Percentiles rank a stretch among this genome's conserved stretches.
These are phyloP conservation scores for Coniochaeta prunicola DNA, from an alignment of 2,329 filamentous ascomycete species.

Conservation along the genomic window DNA sequence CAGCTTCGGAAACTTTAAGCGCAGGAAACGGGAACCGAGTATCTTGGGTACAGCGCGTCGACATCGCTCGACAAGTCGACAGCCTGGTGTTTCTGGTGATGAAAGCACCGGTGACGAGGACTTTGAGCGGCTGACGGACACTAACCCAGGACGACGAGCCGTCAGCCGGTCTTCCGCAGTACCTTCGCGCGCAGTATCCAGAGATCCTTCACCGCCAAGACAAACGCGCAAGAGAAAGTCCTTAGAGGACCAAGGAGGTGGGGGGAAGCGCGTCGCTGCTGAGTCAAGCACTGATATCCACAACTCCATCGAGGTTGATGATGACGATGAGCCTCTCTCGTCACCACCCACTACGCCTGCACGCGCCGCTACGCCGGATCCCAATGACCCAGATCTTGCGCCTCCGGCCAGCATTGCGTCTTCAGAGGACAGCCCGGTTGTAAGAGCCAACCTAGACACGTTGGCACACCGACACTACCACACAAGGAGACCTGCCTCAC, in stretches of 20 bases:
- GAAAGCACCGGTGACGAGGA: slow-evolving; percentile 11
- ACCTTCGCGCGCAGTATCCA: not conserved
- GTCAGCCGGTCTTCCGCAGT: not conserved
- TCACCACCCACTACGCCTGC: slow-evolving; percentile 12
- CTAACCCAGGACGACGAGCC: not conserved
- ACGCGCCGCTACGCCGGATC: slow-evolving; percentile 34
- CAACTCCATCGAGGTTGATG: slow-evolving; percentile 16
- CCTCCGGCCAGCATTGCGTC: slow-evolving; percentile 48
- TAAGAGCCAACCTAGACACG: slow-evolving; percentile 45
- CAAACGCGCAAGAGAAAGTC: slow-evolving; percentile 51
- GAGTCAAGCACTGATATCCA: slow-evolving; percentile 12
- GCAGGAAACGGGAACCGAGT: slow-evolving; percentile 52
- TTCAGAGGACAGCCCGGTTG: slow-evolving; percentile 29
- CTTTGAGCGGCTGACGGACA: not conserved
- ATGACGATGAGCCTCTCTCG: slow-evolving; percentile 7
- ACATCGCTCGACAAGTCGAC: slow-evolving; percentile 12
- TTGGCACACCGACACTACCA: slow-evolving; percentile 37
- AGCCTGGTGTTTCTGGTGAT: slow-evolving; percentile 12
- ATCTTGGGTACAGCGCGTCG: slow-evolving; percentile 43
- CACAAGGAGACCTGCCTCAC: slow-evolving; percentile 15
- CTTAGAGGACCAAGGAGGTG: slow-evolving; percentile 31
- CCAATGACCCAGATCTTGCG: slow-evolving; percentile 43
- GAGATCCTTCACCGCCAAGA: slow-evolving; percentile 8
- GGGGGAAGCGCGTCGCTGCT: slow-evolving; percentile 20
- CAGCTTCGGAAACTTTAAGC: slow-evolving; percentile 51